Evolutionary conservation across 345 rosid species (phyloP).

Genomic region (Trapa bicornis): DNA sequence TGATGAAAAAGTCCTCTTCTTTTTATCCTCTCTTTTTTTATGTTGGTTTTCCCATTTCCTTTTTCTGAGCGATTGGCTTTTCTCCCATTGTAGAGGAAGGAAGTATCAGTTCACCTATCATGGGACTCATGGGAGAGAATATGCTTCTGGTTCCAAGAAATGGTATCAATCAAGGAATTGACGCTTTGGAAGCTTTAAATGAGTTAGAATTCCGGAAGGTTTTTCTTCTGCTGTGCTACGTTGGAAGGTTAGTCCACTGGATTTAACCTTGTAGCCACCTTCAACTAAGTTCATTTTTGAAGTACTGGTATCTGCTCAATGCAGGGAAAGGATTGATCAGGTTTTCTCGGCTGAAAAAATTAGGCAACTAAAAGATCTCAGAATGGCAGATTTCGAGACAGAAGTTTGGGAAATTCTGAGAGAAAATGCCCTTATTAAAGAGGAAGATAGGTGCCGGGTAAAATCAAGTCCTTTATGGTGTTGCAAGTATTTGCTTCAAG

Average conservation of each 20-base stretch:
- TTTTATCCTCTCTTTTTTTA: not conserved
- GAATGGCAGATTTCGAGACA: slow-evolving; percentile 38
- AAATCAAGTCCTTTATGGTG: not conserved
- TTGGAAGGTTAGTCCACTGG: slow-evolving; percentile 35
- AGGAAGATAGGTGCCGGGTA: slow-evolving; percentile 27
- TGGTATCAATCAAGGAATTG: not conserved
- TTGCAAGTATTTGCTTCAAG: no score
- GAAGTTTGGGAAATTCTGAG: slow-evolving; percentile 25
- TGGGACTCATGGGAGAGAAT: not conserved
- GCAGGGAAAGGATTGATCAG: slow-evolving; percentile 26
- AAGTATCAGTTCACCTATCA: not conserved
- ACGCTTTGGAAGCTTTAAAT: slow-evolving; percentile 32
- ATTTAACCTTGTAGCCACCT: not conserved
- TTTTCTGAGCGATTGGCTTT: not conserved
- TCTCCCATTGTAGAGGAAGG: slow-evolving; percentile 2
- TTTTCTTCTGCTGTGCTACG: slow-evolving; percentile 48
- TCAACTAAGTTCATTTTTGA: not conserved
- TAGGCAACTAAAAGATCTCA: slow-evolving; percentile 23
- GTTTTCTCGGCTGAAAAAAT: slow-evolving; percentile 28
- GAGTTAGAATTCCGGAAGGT: slow-evolving; percentile 54
- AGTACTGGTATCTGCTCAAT: not conserved
- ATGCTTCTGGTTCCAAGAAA: not conserved
- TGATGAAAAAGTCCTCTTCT: not conserved
- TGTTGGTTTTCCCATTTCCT: not conserved
- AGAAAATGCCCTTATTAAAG: not conserved